A percentile compares a stretch with the other conserved stretches of the same genome.
Conservation (phyloP, 441 rosid genomes). For the Biscutella laevigata region DNA sequence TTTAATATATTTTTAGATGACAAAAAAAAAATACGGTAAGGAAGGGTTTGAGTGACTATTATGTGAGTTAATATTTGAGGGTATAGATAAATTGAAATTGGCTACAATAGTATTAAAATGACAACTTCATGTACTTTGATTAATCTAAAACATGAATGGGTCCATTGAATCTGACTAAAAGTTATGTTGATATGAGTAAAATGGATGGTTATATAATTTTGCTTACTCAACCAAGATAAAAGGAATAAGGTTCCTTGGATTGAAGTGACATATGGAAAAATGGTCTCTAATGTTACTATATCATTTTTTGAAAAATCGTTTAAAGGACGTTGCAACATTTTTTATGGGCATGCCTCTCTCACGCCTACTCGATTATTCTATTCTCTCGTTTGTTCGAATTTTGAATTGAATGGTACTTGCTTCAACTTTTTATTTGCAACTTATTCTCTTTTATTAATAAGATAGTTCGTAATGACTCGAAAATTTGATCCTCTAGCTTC, state of each 20-base stretch:
- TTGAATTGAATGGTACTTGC: slow-evolving; percentile 17
- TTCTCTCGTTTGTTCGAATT: slow-evolving; percentile 6
- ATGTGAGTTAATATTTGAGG: too few relatives aligned
- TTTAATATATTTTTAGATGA: too few relatives aligned
- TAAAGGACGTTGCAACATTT: slow-evolving; percentile 20
- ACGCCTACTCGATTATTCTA: neutral
- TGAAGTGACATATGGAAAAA: slow-evolving; percentile 15
- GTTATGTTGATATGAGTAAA: slow-evolving; percentile 10
- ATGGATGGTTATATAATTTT: slow-evolving; percentile 18
- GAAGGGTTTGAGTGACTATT: too few relatives aligned
- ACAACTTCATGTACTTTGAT: slow-evolving; percentile 4
- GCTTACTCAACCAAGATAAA: slow-evolving; percentile 8
- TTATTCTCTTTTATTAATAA: neutral
- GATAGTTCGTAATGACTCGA: neutral
- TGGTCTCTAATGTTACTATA: slow-evolving; percentile 6
- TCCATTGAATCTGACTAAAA: slow-evolving; percentile 16
- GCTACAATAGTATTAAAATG: slow-evolving; percentile 5
- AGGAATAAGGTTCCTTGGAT: slow-evolving; percentile 23
- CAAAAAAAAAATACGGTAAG: too few relatives aligned
- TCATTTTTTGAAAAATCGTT: too few relatives aligned
- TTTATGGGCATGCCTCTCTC: slow-evolving; percentile 20
- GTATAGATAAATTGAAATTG: neutral
- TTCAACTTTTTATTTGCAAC: slow-evolving; percentile 6
- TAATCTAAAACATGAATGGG: slow-evolving; percentile 14
- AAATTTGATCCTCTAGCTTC: neutral